Conservation (phyloP, 257 asterid species). For the Scutellaria barbata region DNA sequence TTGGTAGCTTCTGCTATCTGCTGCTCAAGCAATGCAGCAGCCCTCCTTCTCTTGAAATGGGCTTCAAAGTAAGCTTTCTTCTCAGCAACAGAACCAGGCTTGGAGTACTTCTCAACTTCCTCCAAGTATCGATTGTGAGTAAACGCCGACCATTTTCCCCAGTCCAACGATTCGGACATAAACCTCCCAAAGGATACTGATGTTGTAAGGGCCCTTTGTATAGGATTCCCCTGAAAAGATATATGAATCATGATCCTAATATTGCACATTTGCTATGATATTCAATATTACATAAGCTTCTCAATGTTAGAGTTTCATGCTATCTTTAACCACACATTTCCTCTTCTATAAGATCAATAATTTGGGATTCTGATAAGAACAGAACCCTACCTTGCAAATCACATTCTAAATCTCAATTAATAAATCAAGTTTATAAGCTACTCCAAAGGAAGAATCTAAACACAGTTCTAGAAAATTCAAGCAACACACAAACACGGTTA, state of each 20-base stretch:
- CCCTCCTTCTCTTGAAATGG: conserved; percentile 73
- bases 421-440: conserved; percentile 1
- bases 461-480: background rate
- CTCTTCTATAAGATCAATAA: background rate
- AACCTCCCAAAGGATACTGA: conserved; percentile 91
- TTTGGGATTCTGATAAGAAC: conserved; percentile 5
- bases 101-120: conserved; percentile 77
- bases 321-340: background rate
- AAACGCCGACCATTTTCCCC: conserved; percentile 91
- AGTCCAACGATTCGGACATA: conserved; percentile 76
- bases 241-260: background rate
- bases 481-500: background rate
- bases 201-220: conserved; percentile 70
- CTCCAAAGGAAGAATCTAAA: conserved; percentile 2
- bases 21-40: conserved; percentile 67
- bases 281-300: background rate
- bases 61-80: conserved; percentile 96
- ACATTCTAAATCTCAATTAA: background rate
- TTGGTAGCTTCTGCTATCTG: conserved; percentile 42
- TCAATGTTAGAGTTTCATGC: background rate
- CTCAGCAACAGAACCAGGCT: conserved; percentile 94
- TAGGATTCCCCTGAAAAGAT: conserved; percentile 63
- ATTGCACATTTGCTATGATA: background rate
- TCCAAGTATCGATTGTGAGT: conserved; percentile 80
- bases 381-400: background rate